These are phyloP conservation scores for Orbilia javanica DNA, from an alignment of 2,329 filamentous ascomycete genomes.

Conservation along the genomic window DNA sequence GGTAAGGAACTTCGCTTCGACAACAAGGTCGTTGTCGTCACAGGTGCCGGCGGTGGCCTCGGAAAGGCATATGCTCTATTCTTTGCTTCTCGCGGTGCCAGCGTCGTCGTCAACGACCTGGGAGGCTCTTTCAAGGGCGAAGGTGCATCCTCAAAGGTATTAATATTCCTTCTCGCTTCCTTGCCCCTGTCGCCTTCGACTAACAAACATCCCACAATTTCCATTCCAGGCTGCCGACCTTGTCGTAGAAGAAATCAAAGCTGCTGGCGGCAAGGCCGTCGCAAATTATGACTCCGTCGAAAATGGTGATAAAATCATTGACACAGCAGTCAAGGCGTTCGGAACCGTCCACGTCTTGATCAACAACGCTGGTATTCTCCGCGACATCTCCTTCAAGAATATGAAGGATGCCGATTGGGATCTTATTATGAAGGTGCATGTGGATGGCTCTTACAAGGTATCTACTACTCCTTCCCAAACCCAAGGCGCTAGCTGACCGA, in stretches of 20 bases:
- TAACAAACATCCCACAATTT: conserved; percentile 25
- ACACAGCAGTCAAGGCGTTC: conserved; percentile 82
- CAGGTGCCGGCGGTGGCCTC: conserved; percentile 84
- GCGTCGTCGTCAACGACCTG: conserved; percentile 95
- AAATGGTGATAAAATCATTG: conserved; percentile 92
- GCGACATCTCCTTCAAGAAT: conserved; percentile 98
- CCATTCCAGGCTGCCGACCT: conserved; percentile 78
- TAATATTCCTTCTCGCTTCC: background rate
- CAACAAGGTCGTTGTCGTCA: conserved; percentile 89
- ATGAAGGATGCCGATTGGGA: conserved; percentile 99
- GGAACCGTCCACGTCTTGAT: conserved; percentile 93
- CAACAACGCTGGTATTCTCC: conserved; percentile 97
- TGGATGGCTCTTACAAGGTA: conserved; percentile 90
- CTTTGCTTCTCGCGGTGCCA: conserved; percentile 91
- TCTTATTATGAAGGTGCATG: conserved; percentile 89
- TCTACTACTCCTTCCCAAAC: background rate
- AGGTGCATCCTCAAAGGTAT: conserved; percentile 84
- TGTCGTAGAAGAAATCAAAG: conserved; percentile 84
- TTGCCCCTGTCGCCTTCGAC: background rate
- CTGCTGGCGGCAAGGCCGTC: conserved; percentile 91
- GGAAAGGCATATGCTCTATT: conserved; percentile 87
- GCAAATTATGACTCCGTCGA: conserved; percentile 98
- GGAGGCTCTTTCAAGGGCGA: conserved; percentile 94
- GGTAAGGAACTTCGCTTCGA: conserved; percentile 79
- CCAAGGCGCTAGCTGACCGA: conserved; percentile 56